Evolutionary conservation across 495 filamentous ascomycete genomes (phyloP).

Genomic region (Opeltia flavorubescens): DNA sequence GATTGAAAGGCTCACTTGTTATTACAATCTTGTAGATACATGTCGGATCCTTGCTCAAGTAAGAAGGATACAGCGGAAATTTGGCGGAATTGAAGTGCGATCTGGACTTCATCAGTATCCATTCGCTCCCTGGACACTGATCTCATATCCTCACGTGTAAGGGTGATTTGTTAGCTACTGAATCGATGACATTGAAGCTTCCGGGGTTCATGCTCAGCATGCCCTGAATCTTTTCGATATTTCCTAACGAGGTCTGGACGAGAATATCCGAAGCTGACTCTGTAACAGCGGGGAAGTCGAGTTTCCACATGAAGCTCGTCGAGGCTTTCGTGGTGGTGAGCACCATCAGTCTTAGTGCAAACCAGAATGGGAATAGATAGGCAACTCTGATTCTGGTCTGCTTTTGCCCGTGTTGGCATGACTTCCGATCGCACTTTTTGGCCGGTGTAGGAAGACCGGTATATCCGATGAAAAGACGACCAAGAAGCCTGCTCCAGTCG

Average conservation of each 20-base stretch:
- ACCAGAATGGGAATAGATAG: conserved; percentile 6
- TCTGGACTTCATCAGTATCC: background rate
- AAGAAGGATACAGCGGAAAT: background rate
- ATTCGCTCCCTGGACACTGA: background rate
- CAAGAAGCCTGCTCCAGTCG: background rate
- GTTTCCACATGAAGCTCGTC: conserved; percentile 5
- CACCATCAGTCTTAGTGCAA: conserved; percentile 2
- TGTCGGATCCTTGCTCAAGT: conserved; percentile 4
- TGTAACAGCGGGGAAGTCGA: conserved; percentile 1
- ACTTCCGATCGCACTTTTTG: conserved; percentile 1
- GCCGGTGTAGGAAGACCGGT: conserved; percentile 1
- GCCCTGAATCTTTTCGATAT: background rate
- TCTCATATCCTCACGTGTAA: conserved; percentile 4
- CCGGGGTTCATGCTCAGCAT: background rate
- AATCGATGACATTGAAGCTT: conserved; percentile 1
- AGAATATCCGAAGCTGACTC: background rate
- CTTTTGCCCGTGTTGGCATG: background rate
- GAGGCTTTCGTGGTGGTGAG: conserved; percentile 4
- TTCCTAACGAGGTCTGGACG: conserved; percentile 2
- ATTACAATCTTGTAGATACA: conserved; percentile 7
- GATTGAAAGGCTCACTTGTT: conserved; percentile 2
- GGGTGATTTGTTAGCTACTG: conserved; percentile 5
- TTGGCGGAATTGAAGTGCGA: conserved; percentile 7
- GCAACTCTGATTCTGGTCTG: conserved; percentile 1
- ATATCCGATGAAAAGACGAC: conserved; percentile 6